Evolutionary conservation across 2,329 filamentous ascomycete species (phyloP), one percentile per base, ranked within the genome.

Genomic region (Arthrobotrys musiformis): DNA sequence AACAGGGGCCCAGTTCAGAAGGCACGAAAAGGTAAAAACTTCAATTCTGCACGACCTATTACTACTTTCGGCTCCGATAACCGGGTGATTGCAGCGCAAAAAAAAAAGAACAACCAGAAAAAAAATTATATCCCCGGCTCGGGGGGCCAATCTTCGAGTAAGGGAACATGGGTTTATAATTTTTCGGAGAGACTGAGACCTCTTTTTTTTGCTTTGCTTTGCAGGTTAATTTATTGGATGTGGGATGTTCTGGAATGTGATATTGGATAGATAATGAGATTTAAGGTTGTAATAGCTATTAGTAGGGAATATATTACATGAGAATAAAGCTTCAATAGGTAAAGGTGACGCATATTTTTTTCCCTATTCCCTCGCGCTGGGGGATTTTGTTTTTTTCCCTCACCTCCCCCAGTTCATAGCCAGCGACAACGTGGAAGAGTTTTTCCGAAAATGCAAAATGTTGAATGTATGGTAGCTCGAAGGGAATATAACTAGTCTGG

Each of bases 301-400:
- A 46, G 58, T 62, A 33, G 58, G 30, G 37, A 63, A 72, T 72
- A 72, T 72, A 72, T 72, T 72, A 72, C 68, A 72, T 72, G 68
- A 72, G 30, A 48, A 50, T 62, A 70, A 69, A 70, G 42, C 54
- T 70, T 62, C 54, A 70, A 70, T 48, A 17, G 67, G 67, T 62
- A 66, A 66, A 66, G 33, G 37, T 52, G 46, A 50, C 63, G 50
- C 48, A 56, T 19, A 37, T 30, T 67, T 67, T 58, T 56, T 58
- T 68, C 35, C 35, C 40, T n/a, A n/a, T n/a, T n/a, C n/a, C n/a
- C n/a, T n/a, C n/a, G n/a, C n/a, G n/a, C n/a, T n/a, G n/a, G n/a
- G n/a, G n/a, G n/a, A n/a, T 42, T 22, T 13, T 58, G 8, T 8
- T 37, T 60, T 35, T 48, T 4, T 48, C 40, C 28, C 40, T 42